Conservation (phyloP, 257 asterid species). For the Fraxinus cuspidata region DNA sequence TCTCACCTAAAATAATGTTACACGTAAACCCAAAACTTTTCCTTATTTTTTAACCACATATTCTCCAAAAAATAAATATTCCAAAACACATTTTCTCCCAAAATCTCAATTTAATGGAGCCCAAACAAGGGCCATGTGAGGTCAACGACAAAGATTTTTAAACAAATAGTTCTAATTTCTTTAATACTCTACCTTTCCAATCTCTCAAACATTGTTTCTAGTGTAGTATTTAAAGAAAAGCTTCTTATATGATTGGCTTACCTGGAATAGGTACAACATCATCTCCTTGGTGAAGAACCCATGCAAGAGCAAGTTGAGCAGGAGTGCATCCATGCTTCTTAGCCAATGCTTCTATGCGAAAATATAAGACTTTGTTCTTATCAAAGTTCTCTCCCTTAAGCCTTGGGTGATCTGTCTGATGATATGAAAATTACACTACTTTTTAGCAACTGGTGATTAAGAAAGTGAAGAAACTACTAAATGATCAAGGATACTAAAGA, state of each 20-base stretch:
- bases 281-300: slow-evolving; percentile 64
- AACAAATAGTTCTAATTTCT: not conserved
- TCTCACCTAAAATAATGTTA: too few species aligned
- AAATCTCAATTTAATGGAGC: too few species aligned
- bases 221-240: not conserved
- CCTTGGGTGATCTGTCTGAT: slow-evolving; percentile 52
- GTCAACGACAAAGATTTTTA: not conserved
- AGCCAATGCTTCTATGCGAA: slow-evolving; percentile 45
- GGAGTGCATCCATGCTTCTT: slow-evolving; percentile 53
- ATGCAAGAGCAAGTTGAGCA: slow-evolving; percentile 63
- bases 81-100: too few species aligned
- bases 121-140: too few species aligned
- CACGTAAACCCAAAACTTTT: too few species aligned
- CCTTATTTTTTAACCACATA: too few species aligned
- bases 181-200: not conserved
- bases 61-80: too few species aligned
- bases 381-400: slow-evolving; percentile 60
- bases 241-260: slow-evolving; percentile 27
- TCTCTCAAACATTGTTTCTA: not conserved
- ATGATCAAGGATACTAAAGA: not conserved
- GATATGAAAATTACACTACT: slow-evolving; percentile 4
- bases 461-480: not conserved
- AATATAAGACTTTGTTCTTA: slow-evolving; percentile 55
- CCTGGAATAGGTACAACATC: slow-evolving; percentile 65
- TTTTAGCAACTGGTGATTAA: not conserved